These are phyloP conservation scores for Sicyos edulis DNA, from an alignment of 306 rosid species.

Conservation along the genomic window DNA sequence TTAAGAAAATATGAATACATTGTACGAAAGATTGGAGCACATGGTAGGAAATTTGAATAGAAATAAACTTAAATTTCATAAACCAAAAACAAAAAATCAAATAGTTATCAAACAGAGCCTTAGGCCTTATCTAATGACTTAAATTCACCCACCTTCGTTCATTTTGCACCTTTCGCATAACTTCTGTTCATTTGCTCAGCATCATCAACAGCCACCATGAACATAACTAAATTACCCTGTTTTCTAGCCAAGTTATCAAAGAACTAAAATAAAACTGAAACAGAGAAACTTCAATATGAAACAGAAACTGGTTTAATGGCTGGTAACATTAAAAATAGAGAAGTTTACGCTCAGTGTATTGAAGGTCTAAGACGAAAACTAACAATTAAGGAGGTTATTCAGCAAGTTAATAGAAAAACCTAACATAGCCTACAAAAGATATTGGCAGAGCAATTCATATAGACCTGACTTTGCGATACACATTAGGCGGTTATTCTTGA, in stretches of 20 bases:
- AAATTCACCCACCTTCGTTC: not conserved
- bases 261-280: not conserved
- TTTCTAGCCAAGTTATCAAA: not conserved
- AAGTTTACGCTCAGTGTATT: not conserved
- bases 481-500: slow-evolving; percentile 77
- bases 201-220: not conserved
- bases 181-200: not conserved
- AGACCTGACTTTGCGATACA: slow-evolving; percentile 18
- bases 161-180: not conserved
- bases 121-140: too few species aligned
- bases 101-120: too few species aligned
- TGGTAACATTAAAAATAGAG: not conserved
- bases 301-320: not conserved
- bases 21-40: too few species aligned
- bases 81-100: too few species aligned
- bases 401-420: not conserved
- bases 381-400: not conserved
- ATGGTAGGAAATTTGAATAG: too few species aligned
- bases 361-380: not conserved
- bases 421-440: not conserved
- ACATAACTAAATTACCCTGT: slow-evolving; percentile 3
- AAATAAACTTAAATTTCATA: too few species aligned
- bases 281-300: slow-evolving; percentile 9
- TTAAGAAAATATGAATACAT: too few species aligned
- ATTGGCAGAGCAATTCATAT: not conserved